Base-by-base conservation (phyloP, 257 asterid genomes). In the Scutellaria galericulata region DNA sequence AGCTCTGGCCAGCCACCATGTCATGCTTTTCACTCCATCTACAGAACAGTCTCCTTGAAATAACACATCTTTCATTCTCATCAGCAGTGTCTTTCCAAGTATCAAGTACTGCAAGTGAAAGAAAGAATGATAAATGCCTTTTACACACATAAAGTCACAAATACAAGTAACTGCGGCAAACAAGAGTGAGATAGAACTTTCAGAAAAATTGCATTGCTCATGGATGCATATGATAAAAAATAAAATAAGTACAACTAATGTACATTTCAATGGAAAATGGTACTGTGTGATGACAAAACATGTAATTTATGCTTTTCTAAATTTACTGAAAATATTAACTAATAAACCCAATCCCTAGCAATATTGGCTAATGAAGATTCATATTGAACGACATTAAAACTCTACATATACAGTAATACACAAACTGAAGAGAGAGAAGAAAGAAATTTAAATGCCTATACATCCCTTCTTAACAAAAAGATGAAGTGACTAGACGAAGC, bases 1-100 rank as follows among this genome's bases (percentile, higher is more conserved):
- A 81, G 86, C 71, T 84, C 99, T 86, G 63, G 87, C 87, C 74
- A 92, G 75, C 99, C 99, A 95, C 99, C 98, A 95, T 18, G 95
- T 69, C 31, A 86, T 78, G 84, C 90, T 94, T 83, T 83, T 86
- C 66, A 86, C 75, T 65, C 86, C 87, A 77, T 80, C 83, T 44
- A 56, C 44, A 53, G 84, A 77, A 55, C 77, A 20, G 27, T 64
- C 72, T 75, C 83, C 84, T 79, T 86, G 88, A 70, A 79, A 81
- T 79, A 88, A 83, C 72, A 86, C 72, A 86, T 92, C 99, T 79
- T 81, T 92, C 9, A 78, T 71, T 83, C 81, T 90, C 78, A 73
- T 84, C 68, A 95, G 80, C 80, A 92, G 76, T 18, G 86, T 81
- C 88, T 88, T 95, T 68, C 96, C 95, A 58, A 92, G 55, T 81